Percentiles rank a stretch among this genome's conserved stretches.
Conservation (phyloP, 768 basidiomycete genomes). For the Naganishia onofrii region DNA sequence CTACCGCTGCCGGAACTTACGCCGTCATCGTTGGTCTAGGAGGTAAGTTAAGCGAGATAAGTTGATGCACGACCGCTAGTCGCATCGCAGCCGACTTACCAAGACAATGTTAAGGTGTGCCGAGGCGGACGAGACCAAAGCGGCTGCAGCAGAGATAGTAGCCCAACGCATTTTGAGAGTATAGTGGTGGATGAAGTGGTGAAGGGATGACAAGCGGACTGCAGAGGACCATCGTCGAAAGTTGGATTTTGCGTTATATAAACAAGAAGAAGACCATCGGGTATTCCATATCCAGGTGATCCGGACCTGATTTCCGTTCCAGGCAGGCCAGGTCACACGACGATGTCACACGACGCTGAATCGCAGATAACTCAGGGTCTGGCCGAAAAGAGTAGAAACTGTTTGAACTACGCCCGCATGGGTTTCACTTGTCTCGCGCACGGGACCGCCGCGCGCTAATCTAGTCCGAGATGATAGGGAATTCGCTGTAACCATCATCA, state of each 20-base stretch:
- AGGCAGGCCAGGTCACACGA: too few relatives aligned
- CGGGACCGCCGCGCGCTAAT: too few relatives aligned
- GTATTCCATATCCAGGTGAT: too few relatives aligned
- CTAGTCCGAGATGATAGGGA: too few relatives aligned
- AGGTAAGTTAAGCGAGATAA: not conserved
- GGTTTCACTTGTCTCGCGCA: too few relatives aligned
- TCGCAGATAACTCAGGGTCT: too few relatives aligned
- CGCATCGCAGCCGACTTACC: not conserved
- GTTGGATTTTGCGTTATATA: not conserved
- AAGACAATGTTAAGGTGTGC: slow-evolving; percentile 29
- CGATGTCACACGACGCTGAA: too few relatives aligned
- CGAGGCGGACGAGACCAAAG: not conserved
- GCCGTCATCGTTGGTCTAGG: slow-evolving; percentile 27
- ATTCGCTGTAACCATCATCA: too few relatives aligned
- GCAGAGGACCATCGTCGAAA: not conserved
- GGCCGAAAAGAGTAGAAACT: too few relatives aligned
- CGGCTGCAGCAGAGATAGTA: slow-evolving; percentile 6
- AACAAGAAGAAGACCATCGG: too few relatives aligned
- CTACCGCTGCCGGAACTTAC: not conserved
- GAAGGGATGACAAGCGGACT: not conserved
- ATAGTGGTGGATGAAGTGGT: not conserved
- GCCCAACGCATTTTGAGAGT: slow-evolving; percentile 6
- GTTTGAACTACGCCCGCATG: too few relatives aligned
- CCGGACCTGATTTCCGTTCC: too few relatives aligned
- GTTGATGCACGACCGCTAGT: not conserved